A percentile compares a stretch with the other conserved stretches of the same genome.
phyloP scores from a whole-genome alignment of 2,329 filamentous ascomycete species.

The Calycina herbarum region DNA sequence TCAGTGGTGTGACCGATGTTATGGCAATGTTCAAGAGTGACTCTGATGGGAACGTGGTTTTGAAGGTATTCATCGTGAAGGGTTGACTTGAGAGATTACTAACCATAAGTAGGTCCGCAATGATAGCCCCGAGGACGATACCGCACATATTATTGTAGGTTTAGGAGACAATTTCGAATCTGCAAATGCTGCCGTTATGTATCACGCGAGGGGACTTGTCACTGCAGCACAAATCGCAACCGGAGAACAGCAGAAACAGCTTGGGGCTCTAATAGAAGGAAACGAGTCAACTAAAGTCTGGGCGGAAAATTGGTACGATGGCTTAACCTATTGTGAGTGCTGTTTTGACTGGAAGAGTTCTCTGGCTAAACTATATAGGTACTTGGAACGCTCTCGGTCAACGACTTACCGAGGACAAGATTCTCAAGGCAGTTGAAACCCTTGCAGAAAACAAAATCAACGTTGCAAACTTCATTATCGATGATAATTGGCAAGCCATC shows the following conservation, averaged over 20 bases:
- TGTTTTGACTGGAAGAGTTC: not conserved
- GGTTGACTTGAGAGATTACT: conserved; percentile 4
- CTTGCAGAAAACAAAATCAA: conserved; percentile 72
- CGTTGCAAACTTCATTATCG: conserved; percentile 85
- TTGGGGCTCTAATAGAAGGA: conserved; percentile 47
- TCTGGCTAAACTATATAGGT: conserved; percentile 41
- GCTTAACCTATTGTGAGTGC: conserved; percentile 74
- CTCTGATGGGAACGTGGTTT: conserved; percentile 61
- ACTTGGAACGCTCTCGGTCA: conserved; percentile 96
- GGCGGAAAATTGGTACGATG: conserved; percentile 89
- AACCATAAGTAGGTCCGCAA: conserved; percentile 56
- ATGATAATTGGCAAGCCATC: conserved; percentile 93
- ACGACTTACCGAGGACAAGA: conserved; percentile 75
- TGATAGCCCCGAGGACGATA: conserved; percentile 58
- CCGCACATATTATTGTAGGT: conserved; percentile 66
- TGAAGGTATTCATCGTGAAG: conserved; percentile 51
- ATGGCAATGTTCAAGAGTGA: conserved; percentile 68
- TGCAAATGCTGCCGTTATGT: conserved; percentile 79
- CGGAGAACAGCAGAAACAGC: conserved; percentile 47
- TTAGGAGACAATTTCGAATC: conserved; percentile 72
- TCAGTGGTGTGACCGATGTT: conserved; percentile 73
- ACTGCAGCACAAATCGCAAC: conserved; percentile 45
- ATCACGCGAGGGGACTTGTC: conserved; percentile 74
- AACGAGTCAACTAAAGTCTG: conserved; percentile 55
- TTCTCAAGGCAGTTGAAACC: conserved; percentile 71